phyloP scores from a whole-genome alignment of 1,284 basidiomycete genomes.

The Ganoderma lucidum region DNA sequence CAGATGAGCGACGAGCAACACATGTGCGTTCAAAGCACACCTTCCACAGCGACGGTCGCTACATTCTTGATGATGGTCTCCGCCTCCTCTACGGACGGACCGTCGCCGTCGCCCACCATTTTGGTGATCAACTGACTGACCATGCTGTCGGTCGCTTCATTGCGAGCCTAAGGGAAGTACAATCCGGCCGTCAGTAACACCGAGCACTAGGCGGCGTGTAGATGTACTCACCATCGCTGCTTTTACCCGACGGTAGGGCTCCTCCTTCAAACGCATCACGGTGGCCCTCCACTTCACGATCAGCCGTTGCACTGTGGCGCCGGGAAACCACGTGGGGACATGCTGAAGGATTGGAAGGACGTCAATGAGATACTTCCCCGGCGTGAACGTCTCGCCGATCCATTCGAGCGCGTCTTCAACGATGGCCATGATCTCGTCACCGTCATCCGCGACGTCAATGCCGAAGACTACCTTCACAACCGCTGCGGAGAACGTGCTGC shows the following conservation, averaged over 20 bases:
- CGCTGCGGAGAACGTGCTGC: slow-evolving; percentile 15
- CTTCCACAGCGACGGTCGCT: slow-evolving; percentile 11
- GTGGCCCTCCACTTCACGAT: slow-evolving; percentile 6
- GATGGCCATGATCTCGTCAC: slow-evolving; percentile 1
- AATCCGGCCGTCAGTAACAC: neutral
- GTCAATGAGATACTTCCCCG: slow-evolving; percentile 23
- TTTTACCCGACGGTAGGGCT: neutral
- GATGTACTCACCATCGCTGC: neutral
- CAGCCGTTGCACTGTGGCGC: slow-evolving; percentile 11
- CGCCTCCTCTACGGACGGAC: neutral
- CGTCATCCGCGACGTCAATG: slow-evolving; percentile 20
- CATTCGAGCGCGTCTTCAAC: slow-evolving; percentile 6
- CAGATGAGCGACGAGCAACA: neutral
- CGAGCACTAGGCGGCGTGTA: too few relatives aligned
- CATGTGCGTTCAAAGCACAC: neutral
- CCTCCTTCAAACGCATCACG: neutral
- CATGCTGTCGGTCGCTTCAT: neutral
- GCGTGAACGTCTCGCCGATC: slow-evolving; percentile 1
- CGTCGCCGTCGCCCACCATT: neutral
- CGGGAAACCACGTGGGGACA: slow-evolving; percentile 32
- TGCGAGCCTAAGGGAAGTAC: neutral
- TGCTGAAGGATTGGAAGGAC: slow-evolving; percentile 32
- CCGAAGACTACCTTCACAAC: slow-evolving; percentile 29
- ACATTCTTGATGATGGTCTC: slow-evolving; percentile 8
- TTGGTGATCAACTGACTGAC: neutral